phyloP scores from a whole-genome alignment of 1,284 basidiomycete genomes.

The Rhodofomes roseus region DNA sequence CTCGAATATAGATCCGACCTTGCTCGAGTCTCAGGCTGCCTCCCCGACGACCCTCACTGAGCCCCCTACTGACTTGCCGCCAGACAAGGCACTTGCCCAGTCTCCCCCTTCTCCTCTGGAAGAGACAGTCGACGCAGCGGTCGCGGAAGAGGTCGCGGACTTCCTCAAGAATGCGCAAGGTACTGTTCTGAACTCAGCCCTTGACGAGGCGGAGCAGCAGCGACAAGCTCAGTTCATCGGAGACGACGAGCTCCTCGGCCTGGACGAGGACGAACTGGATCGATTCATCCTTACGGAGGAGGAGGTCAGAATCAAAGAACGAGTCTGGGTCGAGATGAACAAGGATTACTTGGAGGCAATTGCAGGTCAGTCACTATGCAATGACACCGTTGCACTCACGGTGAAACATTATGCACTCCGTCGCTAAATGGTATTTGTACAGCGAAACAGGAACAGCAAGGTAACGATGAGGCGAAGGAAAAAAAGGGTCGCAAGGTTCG shows the following conservation, averaged over 20 bases:
- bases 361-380: constrained; percentile 55
- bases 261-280: constrained; percentile 95
- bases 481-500: constrained; percentile 74
- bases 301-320: constrained; percentile 88
- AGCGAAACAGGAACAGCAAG: constrained; percentile 68
- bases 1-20: constrained; percentile 48
- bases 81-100: constrained; percentile 14
- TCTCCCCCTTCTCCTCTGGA: constrained; percentile 33
- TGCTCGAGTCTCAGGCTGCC: constrained; percentile 35
- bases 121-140: constrained; percentile 45
- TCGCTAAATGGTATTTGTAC: constrained; percentile 40
- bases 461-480: constrained; percentile 37
- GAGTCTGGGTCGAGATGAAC: constrained; percentile 97
- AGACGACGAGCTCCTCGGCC: constrained; percentile 67
- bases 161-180: constrained; percentile 61
- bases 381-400: background rate
- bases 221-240: constrained; percentile 47
- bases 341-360: constrained; percentile 90
- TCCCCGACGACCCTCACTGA: constrained; percentile 11
- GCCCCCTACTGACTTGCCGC: constrained; percentile 14
- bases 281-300: constrained; percentile 79
- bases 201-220: constrained; percentile 61
- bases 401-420: constrained; percentile 12
- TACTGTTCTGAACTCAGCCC: constrained; percentile 47
- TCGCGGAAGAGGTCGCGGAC: constrained; percentile 63